Base-by-base conservation (phyloP, 805 yeast species). In the Ascoidea asiatica region DNA sequence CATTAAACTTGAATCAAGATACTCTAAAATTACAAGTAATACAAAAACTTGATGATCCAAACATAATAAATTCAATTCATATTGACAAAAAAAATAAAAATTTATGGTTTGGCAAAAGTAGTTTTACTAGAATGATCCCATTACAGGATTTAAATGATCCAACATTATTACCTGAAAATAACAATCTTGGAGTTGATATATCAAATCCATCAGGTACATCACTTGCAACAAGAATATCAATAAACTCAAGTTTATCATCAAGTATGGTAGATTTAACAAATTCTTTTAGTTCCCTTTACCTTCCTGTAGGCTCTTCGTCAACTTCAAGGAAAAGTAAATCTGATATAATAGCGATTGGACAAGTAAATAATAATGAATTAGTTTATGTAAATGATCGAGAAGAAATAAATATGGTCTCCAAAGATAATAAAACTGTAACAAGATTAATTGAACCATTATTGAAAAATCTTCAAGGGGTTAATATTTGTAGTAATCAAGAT, bases 381-480 rank as follows among this genome's bases (percentile, higher is more conserved):
- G 52, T 68, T 0, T 66, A 59, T 50, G 50, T 69, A 13, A 58
- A 66, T 15, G 54, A 40, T 38, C 42, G n/a, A 42, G 43, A 39
- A 44, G 45, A 19, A 38, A 49, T 33, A 44, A 21, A 5, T 38
- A n/a, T 13, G 13, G 23, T 33, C 20, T 41, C 38, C 19, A 47
- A 42, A 22, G 42, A 19, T 19, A 46, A 43, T 20, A 43, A 37
- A 20, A 41, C 42, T n/a, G 40, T 44, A 8, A 39, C 40, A 17
- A 42, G 43, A 17, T 47, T 73, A 23, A 61, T 65, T 4, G 59
- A 62, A 38, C 57, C 74, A 0, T 52, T 72, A 20, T 51, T 66
- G 1, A 64, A 62, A 21, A 55, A 63, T 39, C 52, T 71, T 5
- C 56, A 57, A 23, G 77, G 75, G 0, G 50, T 66, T 8, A 71